Evolutionary conservation across 257 asterid species (phyloP), one percentile per base, ranked within the genome.

Genomic region (Fraxinus americana): DNA sequence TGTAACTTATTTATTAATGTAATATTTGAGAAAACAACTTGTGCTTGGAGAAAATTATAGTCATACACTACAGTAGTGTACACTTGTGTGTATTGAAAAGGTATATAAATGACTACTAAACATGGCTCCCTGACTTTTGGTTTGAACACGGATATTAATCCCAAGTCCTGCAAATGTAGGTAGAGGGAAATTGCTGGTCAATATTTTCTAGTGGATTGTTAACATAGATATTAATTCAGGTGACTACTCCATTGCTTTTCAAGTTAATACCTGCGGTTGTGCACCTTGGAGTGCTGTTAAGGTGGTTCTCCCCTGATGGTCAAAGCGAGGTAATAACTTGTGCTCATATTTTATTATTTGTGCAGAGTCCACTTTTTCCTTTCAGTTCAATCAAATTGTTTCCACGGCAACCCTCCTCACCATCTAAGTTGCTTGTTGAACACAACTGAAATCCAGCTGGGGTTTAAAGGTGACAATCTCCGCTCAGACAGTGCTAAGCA

Each of bases 221-320:
- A 63, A 63, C 69, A 63, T 27, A 25, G 19, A 3, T 30, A 32
- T 41, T 39, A 73, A 61, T 87, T 70, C 91, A 95, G 98, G 97
- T 95, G 75, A 95, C 98, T 11, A 95, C 99, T 43, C 98, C 99
- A 71, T 81, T 95, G 86, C 94, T 95, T 79, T 93, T 95, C 93
- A 93, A 95, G 90, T 87, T 95, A 78, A 91, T 95, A 85, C 99
- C 99, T 74, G 98, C 92, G 30, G 97, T 95, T 27, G 91, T 95
- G 84, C 98, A 95, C 85, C 99, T 93, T 59, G 99, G 99, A 7
- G 88, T 95, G 73, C 84, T 95, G 84, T 78, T 95, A 74, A 90
- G 96, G 81, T 95, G 99, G 99, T 95, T 93, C 85, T 73, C 97
- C 35, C 97, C 97, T 27, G 98, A 95, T 72, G 83, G 79, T 76